Base-by-base conservation (phyloP, 2,329 filamentous ascomycete genomes). In the Fusarium circinatum region DNA sequence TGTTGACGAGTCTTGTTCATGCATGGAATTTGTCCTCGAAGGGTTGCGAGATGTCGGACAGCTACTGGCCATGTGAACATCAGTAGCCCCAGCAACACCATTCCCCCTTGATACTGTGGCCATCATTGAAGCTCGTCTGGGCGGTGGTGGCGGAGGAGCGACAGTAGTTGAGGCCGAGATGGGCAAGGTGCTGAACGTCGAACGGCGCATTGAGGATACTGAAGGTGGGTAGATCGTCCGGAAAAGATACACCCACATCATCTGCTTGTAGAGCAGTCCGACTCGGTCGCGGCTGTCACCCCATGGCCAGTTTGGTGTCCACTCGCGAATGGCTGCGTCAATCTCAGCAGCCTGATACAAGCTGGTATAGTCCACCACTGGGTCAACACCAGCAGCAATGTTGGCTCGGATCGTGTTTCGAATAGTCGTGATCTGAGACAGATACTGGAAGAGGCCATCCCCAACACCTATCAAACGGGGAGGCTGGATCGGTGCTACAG, bases 391-490 rank as follows among this genome's bases (percentile, higher is more conserved):
- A 84, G 61, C 88, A 79, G 61, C 86, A 75, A 94, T 91, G 58
- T 94, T 91, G 38, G 86, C 84, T 11, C 95, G 89, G 70, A 97
- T 93, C 6, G 87, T 87, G 80, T 95, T 92, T 47, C 94, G 89
- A 42, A 98, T 89, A 18, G 89, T 89, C 4, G 93, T 94, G 68
- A 97, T 96, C 77, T 93, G 90, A 13, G 92, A 92, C 36, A 98
- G 91, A 78, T 93, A 91, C 39, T 89, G 88, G 79, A 97, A 95
- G 5, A 98, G 85, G 3, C 94, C 94, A 77, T 98, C 94, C 45
- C 93, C 90, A 32, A 97, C 92, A 28, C 95, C 95, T 11, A 97
- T 86, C 9, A 97, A 86, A n/a, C 89, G 86, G 10, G 87, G 85
- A 0, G 85, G 83, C 24, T 87, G 81, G 34, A 88, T 85, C 6